A percentile compares a stretch with the other conserved stretches of the same genome.
Evolutionary conservation across 352 stramenopile species (phyloP).

Genomic region (Pythium utonaiense): DNA sequence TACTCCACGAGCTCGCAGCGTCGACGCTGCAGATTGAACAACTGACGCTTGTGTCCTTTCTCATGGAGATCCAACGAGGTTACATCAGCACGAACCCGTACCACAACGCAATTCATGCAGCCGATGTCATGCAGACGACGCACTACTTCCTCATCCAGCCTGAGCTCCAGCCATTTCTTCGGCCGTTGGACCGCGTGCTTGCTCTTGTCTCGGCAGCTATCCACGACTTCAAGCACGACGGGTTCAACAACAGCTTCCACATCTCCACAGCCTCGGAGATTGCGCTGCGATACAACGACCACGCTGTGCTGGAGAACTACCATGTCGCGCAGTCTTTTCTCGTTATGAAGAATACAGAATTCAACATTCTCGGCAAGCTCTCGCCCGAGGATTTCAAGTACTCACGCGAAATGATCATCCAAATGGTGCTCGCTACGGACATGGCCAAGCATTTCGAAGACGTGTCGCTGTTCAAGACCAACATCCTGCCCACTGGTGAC

Average conservation of each 20-base stretch:
- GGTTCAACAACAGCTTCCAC: constrained; percentile 90
- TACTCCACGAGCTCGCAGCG: constrained; percentile 64
- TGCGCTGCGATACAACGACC: constrained; percentile 87
- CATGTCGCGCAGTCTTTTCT: constrained; percentile 88
- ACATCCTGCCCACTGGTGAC: constrained; percentile 61
- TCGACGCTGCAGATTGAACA: constrained; percentile 62
- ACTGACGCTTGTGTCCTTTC: constrained; percentile 60
- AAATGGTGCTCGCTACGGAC: constrained; percentile 89
- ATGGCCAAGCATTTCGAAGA: constrained; percentile 91
- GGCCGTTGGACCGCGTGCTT: constrained; percentile 68
- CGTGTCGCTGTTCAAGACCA: constrained; percentile 84
- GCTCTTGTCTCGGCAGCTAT: constrained; percentile 78
- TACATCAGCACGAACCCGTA: constrained; percentile 85
- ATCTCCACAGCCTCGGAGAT: constrained; percentile 85
- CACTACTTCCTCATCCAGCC: constrained; percentile 83
- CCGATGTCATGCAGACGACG: constrained; percentile 87
- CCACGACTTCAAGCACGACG: constrained; percentile 90
- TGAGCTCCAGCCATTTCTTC: constrained; percentile 67
- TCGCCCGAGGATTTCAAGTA: constrained; percentile 82
- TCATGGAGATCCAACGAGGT: constrained; percentile 79
- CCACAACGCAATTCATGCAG: constrained; percentile 88
- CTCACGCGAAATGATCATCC: constrained; percentile 84
- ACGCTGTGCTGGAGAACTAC: constrained; percentile 86
- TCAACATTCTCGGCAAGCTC: constrained; percentile 80
- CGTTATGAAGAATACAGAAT: constrained; percentile 87